Evolutionary conservation across 2,329 filamentous ascomycete genomes (phyloP).

Genomic region (Salinomyces thailandicus): DNA sequence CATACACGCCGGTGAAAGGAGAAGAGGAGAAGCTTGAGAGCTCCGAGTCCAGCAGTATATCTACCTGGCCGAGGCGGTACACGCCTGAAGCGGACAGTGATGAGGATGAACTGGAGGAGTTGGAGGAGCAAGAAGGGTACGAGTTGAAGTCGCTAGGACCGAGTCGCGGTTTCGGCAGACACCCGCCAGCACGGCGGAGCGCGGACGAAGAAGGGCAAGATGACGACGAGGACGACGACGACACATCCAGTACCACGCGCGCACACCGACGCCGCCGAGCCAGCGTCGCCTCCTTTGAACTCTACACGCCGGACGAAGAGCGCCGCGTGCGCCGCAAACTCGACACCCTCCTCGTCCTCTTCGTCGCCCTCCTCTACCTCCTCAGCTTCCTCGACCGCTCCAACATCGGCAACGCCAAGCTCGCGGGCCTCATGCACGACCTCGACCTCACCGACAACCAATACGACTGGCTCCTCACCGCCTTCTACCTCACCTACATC

Average conservation of each 20-base stretch:
- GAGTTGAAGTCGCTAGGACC: slow-evolving; percentile 16
- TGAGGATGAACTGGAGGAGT: slow-evolving; percentile 12
- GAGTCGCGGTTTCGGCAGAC: not conserved
- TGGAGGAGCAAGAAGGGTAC: slow-evolving; percentile 15
- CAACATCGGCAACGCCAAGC: slow-evolving; percentile 46
- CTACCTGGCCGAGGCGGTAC: slow-evolving; percentile 7
- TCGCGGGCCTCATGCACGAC: slow-evolving; percentile 47
- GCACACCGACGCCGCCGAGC: slow-evolving; percentile 5
- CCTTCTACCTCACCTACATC: slow-evolving; percentile 56
- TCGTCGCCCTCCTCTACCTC: slow-evolving; percentile 74
- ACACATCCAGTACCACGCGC: slow-evolving; percentile 16
- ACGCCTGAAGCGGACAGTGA: slow-evolving; percentile 17
- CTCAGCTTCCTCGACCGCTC: slow-evolving; percentile 40
- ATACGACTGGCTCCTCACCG: slow-evolving; percentile 52
- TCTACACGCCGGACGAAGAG: slow-evolving; percentile 58
- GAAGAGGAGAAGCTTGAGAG: slow-evolving; percentile 6
- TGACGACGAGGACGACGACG: slow-evolving; percentile 19
- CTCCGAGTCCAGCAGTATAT: slow-evolving; percentile 6
- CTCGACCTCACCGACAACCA: slow-evolving; percentile 44
- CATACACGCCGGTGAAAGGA: slow-evolving; percentile 6
- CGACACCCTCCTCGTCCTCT: slow-evolving; percentile 65
- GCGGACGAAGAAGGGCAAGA: slow-evolving; percentile 5
- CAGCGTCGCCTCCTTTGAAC: slow-evolving; percentile 36
- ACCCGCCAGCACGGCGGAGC: not conserved
- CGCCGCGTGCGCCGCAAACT: slow-evolving; percentile 47